phyloP scores from a whole-genome alignment of 2,329 filamentous ascomycete species.

The Xylaria polymorpha region DNA sequence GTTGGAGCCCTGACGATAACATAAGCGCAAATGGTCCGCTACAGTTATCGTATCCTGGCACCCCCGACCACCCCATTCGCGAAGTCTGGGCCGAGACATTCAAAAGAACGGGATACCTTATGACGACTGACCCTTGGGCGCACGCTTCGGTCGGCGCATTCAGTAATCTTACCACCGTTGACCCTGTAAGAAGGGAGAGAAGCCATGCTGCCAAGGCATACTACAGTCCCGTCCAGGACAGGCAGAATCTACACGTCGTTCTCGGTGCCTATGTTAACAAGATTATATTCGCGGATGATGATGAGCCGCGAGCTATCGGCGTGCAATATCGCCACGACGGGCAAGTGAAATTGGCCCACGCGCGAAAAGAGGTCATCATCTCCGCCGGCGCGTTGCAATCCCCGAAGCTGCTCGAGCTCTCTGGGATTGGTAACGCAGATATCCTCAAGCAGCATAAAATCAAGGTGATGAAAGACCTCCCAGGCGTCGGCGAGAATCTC shows the following conservation, averaged over 20 bases:
- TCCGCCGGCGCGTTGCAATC: conserved; percentile 39
- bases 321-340: conserved; percentile 33
- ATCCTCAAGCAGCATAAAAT: conserved; percentile 31
- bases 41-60: conserved; percentile 33
- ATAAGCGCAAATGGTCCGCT: conserved; percentile 30
- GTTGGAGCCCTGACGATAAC: background rate
- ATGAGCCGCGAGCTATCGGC: conserved; percentile 21
- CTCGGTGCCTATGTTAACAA: conserved; percentile 34
- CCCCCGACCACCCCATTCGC: conserved; percentile 35
- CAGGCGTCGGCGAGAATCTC: conserved; percentile 42
- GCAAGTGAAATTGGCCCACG: conserved; percentile 8
- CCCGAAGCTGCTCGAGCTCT: conserved; percentile 54
- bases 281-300: conserved; percentile 34
- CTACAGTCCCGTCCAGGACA: conserved; percentile 27
- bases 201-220: conserved; percentile 39
- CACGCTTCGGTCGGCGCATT: conserved; percentile 39
- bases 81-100: conserved; percentile 36
- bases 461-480: conserved; percentile 32
- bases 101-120: conserved; percentile 20
- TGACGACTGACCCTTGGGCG: conserved; percentile 26
- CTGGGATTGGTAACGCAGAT: conserved; percentile 47
- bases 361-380: conserved; percentile 42
- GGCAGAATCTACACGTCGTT: conserved; percentile 38
- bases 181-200: conserved; percentile 35
- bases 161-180: conserved; percentile 38